Evolutionary conservation across 495 filamentous ascomycete species (phyloP).

Genomic region (Trichoderma gamsii): DNA sequence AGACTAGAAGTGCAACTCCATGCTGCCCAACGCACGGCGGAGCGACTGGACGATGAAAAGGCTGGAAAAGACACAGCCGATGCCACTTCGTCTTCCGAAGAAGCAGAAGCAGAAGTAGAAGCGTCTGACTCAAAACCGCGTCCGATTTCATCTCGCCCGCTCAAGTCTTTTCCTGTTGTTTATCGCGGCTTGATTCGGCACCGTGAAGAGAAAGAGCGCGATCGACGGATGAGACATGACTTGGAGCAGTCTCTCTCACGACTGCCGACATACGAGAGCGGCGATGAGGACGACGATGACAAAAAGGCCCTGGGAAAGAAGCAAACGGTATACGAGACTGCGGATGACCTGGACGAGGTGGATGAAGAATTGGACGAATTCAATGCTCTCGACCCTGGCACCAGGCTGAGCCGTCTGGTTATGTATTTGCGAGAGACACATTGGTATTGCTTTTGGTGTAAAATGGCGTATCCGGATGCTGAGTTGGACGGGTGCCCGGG

Average conservation of each 20-base stretch:
- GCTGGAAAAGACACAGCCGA: conserved; percentile 21
- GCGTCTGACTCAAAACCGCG: conserved; percentile 34
- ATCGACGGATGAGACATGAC: conserved; percentile 60
- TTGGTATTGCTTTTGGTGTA: conserved; percentile 96
- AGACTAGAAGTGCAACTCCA: conserved; percentile 59
- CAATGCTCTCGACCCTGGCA: conserved; percentile 55
- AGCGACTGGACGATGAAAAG: conserved; percentile 56
- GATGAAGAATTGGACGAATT: conserved; percentile 84
- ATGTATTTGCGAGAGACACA: conserved; percentile 61
- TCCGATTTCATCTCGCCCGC: conserved; percentile 36
- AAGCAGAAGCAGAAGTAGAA: neutral
- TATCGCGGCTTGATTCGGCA: conserved; percentile 69
- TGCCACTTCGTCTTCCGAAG: conserved; percentile 20
- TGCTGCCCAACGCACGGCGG: conserved; percentile 77
- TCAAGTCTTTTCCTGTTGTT: conserved; percentile 65
- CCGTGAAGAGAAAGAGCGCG: conserved; percentile 63
- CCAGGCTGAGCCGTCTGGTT: conserved; percentile 60
- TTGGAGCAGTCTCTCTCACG: conserved; percentile 56
- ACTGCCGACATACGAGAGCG: conserved; percentile 46
- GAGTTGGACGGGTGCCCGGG: conserved; percentile 88
- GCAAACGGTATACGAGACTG: conserved; percentile 36
- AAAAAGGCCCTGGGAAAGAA: conserved; percentile 43
- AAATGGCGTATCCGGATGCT: conserved; percentile 63
- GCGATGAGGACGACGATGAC: conserved; percentile 47
- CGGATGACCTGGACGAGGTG: conserved; percentile 73